These are phyloP conservation scores for Dittrichia graveolens DNA, from an alignment of 129 eudicot species.

Conservation along the genomic window DNA sequence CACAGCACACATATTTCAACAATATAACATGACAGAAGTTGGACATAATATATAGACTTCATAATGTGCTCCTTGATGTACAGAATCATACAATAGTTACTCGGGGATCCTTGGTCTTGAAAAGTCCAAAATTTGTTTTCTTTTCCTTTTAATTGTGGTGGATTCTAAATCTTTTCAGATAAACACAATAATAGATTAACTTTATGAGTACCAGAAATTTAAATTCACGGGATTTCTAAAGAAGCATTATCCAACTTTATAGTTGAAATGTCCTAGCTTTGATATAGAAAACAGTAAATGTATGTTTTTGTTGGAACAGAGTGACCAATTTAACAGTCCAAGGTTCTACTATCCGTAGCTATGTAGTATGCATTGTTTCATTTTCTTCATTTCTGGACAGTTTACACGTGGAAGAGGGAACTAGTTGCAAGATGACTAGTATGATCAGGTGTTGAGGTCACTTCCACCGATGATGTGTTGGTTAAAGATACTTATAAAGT, in stretches of 20 bases:
- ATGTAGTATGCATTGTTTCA: no score
- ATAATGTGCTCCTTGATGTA: not conserved
- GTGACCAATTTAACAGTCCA: no score
- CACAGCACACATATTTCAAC: conserved; percentile 18
- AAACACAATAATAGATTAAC: not conserved
- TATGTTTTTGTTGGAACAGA: no score
- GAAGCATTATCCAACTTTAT: not conserved
- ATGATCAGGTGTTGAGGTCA: no score
- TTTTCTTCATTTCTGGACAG: no score
- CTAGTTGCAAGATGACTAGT: no score
- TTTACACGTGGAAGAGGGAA: no score
- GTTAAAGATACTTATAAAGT: no score
- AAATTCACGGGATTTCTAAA: not conserved
- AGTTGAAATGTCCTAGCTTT: not conserved
- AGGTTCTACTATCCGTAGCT: no score
- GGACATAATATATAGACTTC: not conserved
- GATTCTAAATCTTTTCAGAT: not conserved
- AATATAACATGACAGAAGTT: not conserved
- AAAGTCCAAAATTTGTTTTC: not conserved
- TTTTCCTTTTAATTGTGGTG: not conserved
- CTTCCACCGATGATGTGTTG: no score
- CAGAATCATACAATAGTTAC: not conserved
- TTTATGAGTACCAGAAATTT: not conserved
- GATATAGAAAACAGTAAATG: not conserved
- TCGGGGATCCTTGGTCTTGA: not conserved